Conservation (phyloP, 495 filamentous ascomycete genomes). For the Podospora bellae-mahoneyi region DNA sequence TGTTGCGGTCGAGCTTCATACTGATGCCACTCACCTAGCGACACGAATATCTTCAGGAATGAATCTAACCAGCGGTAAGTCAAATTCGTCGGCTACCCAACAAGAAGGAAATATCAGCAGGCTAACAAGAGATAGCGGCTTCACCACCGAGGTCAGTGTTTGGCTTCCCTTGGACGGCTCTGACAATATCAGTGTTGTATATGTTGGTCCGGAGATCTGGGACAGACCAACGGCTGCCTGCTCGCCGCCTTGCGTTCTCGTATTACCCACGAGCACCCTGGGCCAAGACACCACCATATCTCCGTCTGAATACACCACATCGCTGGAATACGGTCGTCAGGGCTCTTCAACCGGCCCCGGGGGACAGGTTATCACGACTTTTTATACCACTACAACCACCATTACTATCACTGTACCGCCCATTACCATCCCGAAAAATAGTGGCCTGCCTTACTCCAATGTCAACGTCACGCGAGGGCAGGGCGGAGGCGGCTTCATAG, state of each 20-base stretch:
- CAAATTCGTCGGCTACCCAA: no score
- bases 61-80: no score
- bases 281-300: constrained; percentile 8
- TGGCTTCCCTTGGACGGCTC: constrained; percentile 22
- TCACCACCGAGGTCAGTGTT: constrained; percentile 26
- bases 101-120: no score
- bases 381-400: constrained; percentile 19
- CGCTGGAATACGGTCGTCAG: constrained; percentile 21
- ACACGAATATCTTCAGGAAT: no score
- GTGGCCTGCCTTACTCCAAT: constrained; percentile 17
- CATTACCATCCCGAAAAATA: constrained; percentile 4
- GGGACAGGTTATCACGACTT: constrained; percentile 2
- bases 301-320: constrained; percentile 19
- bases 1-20: no score
- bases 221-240: constrained; percentile 13
- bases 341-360: background rate
- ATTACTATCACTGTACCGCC: constrained; percentile 17
- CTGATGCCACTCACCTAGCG: no score
- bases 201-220: constrained; percentile 20
- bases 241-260: constrained; percentile 17
- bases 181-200: constrained; percentile 22
- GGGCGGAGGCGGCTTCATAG: background rate
- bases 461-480: constrained; percentile 5
- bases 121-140: constrained; percentile 7
- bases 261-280: constrained; percentile 23